These are phyloP conservation scores for Fusarium irregulare DNA, from an alignment of 2,329 filamentous ascomycete genomes.

Conservation along the genomic window DNA sequence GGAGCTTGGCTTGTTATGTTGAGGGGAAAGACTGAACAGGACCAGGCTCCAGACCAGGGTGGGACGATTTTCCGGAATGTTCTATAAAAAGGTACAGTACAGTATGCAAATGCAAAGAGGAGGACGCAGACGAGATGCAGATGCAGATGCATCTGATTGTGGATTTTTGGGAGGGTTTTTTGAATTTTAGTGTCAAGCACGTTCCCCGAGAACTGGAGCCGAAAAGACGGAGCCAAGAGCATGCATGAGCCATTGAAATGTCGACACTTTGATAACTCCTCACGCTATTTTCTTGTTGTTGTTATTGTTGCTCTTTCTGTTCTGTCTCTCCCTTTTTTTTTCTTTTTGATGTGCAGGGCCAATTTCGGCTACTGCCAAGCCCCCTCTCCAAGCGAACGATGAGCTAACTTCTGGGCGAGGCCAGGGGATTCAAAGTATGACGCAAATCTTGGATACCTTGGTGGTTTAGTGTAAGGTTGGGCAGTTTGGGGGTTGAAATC, in stretches of 20 bases:
- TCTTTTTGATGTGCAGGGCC: constrained; percentile 23
- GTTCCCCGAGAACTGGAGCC: constrained; percentile 15
- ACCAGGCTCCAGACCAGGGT: constrained; percentile 20
- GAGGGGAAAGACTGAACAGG: not conserved
- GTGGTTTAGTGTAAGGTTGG: constrained; percentile 17
- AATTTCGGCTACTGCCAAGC: constrained; percentile 39
- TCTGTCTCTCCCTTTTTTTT: constrained; percentile 2
- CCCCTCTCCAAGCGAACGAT: constrained; percentile 35
- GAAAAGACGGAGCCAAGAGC: constrained; percentile 4
- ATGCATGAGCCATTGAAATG: constrained; percentile 17
- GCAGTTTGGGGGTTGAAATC: constrained; percentile 12
- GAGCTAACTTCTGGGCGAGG: constrained; percentile 7
- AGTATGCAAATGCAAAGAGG: constrained; percentile 15
- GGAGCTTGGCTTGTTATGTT: not conserved
- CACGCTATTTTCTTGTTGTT: not conserved
- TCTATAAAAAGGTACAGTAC: constrained; percentile 39
- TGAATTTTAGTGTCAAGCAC: not conserved
- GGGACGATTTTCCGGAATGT: constrained; percentile 40
- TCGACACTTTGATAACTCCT: constrained; percentile 17
- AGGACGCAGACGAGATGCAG: constrained; percentile 15
- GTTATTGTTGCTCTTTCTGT: not conserved
- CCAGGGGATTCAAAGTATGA: constrained; percentile 33
- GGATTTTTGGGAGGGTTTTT: not conserved
- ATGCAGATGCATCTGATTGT: not conserved
- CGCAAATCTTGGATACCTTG: constrained; percentile 31